A percentile compares a stretch with the other conserved stretches of the same genome.
These are phyloP conservation scores for Vanrija sp. DNA, from an alignment of 1,284 basidiomycete genomes.

Conservation along the genomic window DNA sequence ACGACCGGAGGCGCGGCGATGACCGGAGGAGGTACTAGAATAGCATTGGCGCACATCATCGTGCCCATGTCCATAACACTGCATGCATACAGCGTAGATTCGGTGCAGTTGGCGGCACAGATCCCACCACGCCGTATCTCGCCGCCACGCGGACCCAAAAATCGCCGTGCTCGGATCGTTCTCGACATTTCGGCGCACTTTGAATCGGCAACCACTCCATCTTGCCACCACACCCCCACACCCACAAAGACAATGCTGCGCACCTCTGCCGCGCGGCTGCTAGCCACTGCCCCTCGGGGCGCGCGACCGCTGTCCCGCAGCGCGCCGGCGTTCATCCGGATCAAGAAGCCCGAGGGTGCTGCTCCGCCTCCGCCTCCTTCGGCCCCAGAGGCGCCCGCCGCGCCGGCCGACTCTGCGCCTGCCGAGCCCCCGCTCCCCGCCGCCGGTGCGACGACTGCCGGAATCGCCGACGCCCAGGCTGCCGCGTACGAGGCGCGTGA, in stretches of 20 bases:
- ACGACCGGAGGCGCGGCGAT: not conserved
- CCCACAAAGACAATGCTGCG: conserved; percentile 8
- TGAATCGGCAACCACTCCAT: too few species aligned
- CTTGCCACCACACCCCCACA: not conserved
- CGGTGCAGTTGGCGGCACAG: too few species aligned
- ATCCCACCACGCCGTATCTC: too few species aligned
- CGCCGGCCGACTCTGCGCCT: not conserved
- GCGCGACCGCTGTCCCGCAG: conserved; percentile 9
- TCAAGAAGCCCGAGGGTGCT: conserved; percentile 17
- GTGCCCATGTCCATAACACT: too few species aligned
- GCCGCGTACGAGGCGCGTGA: not conserved
- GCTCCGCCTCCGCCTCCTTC: conserved; percentile 17
- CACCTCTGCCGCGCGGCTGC: conserved; percentile 8
- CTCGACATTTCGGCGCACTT: too few species aligned
- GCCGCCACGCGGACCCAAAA: too few species aligned
- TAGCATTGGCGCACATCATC: too few species aligned
- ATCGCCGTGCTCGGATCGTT: too few species aligned
- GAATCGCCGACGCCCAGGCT: not conserved
- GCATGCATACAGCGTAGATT: too few species aligned
- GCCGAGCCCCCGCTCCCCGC: not conserved
- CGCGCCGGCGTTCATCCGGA: conserved; percentile 10
- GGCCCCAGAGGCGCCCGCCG: conserved; percentile 29
- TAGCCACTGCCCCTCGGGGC: conserved; percentile 1
- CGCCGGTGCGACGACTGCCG: too few species aligned
- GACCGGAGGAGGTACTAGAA: too few species aligned